Percentiles rank a stretch among this genome's conserved stretches.
phyloP scores from a whole-genome alignment of 192 early-diverging fungal genomes.

The Linderina pennispora region DNA sequence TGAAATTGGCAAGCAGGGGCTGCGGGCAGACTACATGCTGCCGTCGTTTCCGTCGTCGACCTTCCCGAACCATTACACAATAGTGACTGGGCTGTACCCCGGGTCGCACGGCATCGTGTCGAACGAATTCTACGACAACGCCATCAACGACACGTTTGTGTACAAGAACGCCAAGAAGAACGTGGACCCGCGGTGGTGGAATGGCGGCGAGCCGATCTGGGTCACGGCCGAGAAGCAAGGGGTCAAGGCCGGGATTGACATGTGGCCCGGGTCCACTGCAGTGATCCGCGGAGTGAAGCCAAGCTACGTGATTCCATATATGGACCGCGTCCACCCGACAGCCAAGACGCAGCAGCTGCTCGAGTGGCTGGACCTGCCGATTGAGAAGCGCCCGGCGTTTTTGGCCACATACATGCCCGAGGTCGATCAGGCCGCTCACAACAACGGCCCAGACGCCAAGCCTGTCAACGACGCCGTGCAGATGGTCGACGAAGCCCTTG shows the following conservation, averaged over 20 bases:
- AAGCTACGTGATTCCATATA: constrained; percentile 59
- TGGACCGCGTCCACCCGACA: constrained; percentile 30
- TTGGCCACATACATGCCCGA: constrained; percentile 75
- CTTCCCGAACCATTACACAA: constrained; percentile 90
- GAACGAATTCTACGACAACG: constrained; percentile 75
- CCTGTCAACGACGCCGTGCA: constrained; percentile 54
- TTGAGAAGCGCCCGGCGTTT: constrained; percentile 61
- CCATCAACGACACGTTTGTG: constrained; percentile 63
- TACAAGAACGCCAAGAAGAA: constrained; percentile 64
- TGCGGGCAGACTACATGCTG: constrained; percentile 44
- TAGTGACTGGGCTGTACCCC: constrained; percentile 91
- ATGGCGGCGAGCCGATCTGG: constrained; percentile 86
- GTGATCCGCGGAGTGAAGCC: constrained; percentile 50
- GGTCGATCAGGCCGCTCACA: constrained; percentile 75
- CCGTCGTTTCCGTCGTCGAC: constrained; percentile 61
- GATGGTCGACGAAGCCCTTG: constrained; percentile 56
- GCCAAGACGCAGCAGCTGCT: constrained; percentile 57
- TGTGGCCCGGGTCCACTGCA: constrained; percentile 84
- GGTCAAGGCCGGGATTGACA: constrained; percentile 62
- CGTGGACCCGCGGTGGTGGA: constrained; percentile 74
- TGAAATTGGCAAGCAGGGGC: constrained; percentile 20
- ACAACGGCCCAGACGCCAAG: constrained; percentile 57
- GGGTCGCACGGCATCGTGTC: constrained; percentile 87
- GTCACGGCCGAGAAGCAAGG: constrained; percentile 73
- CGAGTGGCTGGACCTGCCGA: constrained; percentile 75